Percentiles rank a stretch among this genome's conserved stretches.
Conservation (phyloP, 2,329 filamentous ascomycete genomes). For the Colletotrichum cereale region DNA sequence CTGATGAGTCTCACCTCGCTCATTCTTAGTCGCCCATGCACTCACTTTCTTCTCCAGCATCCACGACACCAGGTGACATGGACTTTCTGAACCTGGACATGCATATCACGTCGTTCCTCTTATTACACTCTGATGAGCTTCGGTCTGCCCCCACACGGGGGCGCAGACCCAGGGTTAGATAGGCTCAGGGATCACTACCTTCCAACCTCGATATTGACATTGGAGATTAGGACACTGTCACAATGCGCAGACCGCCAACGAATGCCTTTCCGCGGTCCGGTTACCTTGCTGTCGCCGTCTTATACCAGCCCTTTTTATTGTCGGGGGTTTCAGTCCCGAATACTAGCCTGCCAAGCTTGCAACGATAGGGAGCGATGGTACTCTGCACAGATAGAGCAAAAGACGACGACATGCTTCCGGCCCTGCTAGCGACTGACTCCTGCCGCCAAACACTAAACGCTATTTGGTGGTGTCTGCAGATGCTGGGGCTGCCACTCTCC, state of each 20-base stretch:
- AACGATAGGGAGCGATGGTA: background rate
- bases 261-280: background rate
- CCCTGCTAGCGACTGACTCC: background rate
- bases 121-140: background rate
- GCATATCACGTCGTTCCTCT: background rate
- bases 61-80: background rate
- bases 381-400: background rate
- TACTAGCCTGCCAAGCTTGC: background rate
- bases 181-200: background rate
- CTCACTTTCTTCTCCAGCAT: background rate
- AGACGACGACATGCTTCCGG: background rate
- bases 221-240: background rate
- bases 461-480: constrained; percentile 4
- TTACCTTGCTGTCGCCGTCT: background rate
- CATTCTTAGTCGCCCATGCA: background rate
- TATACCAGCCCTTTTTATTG: background rate
- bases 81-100: background rate
- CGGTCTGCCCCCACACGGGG: background rate
- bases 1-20: constrained; percentile 1
- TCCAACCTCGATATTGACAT: background rate
- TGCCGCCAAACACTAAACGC: constrained; percentile 3
- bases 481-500: constrained; percentile 11
- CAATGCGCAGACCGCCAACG: background rate
- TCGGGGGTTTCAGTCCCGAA: background rate
- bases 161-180: background rate